Base-by-base conservation (phyloP, 805 yeast species). In the Crinitomyces ghanaensis region DNA sequence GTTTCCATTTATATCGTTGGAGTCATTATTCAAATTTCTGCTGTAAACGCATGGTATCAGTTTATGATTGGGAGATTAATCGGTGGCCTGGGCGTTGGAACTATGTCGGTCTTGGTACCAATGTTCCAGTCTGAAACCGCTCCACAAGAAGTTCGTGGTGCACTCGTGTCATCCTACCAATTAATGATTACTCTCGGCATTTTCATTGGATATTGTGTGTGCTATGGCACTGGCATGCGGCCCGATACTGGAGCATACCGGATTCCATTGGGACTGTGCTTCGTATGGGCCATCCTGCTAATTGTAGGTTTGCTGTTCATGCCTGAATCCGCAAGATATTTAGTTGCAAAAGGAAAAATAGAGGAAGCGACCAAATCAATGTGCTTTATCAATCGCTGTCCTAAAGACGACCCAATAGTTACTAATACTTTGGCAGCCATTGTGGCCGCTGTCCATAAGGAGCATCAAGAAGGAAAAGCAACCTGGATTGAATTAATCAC, bases 41-140 rank as follows among this genome's bases (percentile, higher is more conserved):
- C 70, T 3, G 55, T 68, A 34, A 23, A 34, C 36, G 47, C 40
- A 34, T 41, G 59, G 66, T 31, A 60, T 68, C 42, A 56, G 65
- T 6, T 53, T 74, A 68, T 75, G 42, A 74, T 70, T n/a, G 88
- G 88, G 4, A 65, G 91, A 50, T 68, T 70, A 19, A 59, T 81
- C 42, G 74, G 82, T 19, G 93, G 94, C 38, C 45, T 78, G 7
- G 81, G 82, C 38, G 83, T 82, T 39, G 94, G 94, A 45, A 72
- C 74, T 40, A 66, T 80, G 25, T 73, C 86, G 24, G 83, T 85
- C 28, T 65, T 77, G 37, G 80, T 78, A 21, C 86, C 93, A 32
- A 59, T 82, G 53, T 80, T 79, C 52, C 77, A 77, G 62, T 78
- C 86, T 20, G 83, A 80, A 54, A 75, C 81, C 24, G 70, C 84